Evolutionary conservation across 1,284 basidiomycete species (phyloP), one percentile per base, ranked within the genome.

Genomic region (Apiotrichum laibachii): DNA sequence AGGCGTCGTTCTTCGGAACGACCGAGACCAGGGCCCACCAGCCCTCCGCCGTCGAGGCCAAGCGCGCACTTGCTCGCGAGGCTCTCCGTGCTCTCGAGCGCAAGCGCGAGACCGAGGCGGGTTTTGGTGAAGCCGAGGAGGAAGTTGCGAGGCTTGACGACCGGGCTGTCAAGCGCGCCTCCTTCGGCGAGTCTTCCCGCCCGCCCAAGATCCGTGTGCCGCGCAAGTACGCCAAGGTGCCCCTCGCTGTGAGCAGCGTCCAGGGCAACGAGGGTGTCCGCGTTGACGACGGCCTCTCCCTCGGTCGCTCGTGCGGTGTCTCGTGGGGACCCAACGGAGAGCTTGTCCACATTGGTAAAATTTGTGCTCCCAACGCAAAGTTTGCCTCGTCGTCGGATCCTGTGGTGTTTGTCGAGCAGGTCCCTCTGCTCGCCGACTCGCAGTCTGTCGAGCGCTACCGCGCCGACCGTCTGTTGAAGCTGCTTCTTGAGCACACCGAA

Each of bases 221-320:
- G 22, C 66, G 70, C 53, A 73, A 76, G 65, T 77, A 75, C 53
- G 67, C 67, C 34, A 65, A 65, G 54, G 70, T 78, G 10, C 57
- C 67, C 26, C 56, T 68, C 43, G 63, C 61, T 4, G 54, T 72
- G 19, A 74, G 73, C 63, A 61, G 70, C 22, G 64, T 63, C 11
- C 63, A 63, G 45, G 86, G 84, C 8, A 81, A 82, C 47, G 91
- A 94, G 72, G 83, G 83, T 11, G 80, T 85, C 37, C 80, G 85
- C 49, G 80, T 85, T 10, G 95, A 98, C 78, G 87, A 90, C 10
- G 92, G 92, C 1, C 79, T 98, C 46, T 83, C 88, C 6, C 80
- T 94, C 57, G 93, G 92, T 18, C 85, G 92, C 33, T 92, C 90
- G 22, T 97, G 94, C 78, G 84, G 93, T 51, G 90, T 89, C 7